Conservation (phyloP, 768 basidiomycete species). For the Lactifluus pinguis region DNA sequence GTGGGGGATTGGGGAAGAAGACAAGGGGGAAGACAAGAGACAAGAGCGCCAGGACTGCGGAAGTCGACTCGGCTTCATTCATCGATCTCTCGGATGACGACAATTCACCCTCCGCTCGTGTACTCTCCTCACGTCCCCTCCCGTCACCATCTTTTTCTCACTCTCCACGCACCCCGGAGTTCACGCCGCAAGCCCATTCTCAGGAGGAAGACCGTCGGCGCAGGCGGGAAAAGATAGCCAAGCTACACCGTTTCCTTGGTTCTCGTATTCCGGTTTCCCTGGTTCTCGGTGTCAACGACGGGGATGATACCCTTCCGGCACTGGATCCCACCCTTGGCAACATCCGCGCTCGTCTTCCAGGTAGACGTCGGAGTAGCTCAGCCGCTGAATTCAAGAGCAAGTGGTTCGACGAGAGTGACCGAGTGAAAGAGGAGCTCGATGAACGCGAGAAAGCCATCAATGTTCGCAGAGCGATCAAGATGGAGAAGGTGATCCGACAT, state of each 20-base stretch:
- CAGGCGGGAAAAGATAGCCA: slow-evolving; percentile 70
- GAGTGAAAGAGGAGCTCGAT: slow-evolving; percentile 61
- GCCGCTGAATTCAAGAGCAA: slow-evolving; percentile 37
- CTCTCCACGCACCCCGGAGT: slow-evolving; percentile 36
- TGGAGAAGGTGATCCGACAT: slow-evolving; percentile 63
- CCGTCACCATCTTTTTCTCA: slow-evolving; percentile 29
- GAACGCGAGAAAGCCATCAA: slow-evolving; percentile 70
- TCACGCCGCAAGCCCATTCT: slow-evolving; percentile 30
- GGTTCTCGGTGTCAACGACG: slow-evolving; percentile 42
- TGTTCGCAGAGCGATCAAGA: slow-evolving; percentile 73
- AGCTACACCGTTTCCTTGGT: slow-evolving; percentile 80
- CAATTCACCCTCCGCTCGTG: slow-evolving; percentile 20
- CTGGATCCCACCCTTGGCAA: slow-evolving; percentile 18
- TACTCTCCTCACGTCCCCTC: not conserved
- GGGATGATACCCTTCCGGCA: slow-evolving; percentile 27
- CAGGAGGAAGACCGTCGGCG: slow-evolving; percentile 55
- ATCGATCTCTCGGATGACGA: slow-evolving; percentile 67
- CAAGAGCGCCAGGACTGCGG: not conserved
- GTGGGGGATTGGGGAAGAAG: not conserved
- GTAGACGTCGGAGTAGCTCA: slow-evolving; percentile 46
- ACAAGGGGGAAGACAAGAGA: not conserved
- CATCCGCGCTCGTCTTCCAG: slow-evolving; percentile 25
- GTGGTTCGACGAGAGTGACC: slow-evolving; percentile 50
- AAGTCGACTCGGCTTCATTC: slow-evolving; percentile 33
- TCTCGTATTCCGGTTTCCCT: slow-evolving; percentile 66